Conservation (phyloP, 2,329 filamentous ascomycete genomes). For the Orbilia oligospora region DNA sequence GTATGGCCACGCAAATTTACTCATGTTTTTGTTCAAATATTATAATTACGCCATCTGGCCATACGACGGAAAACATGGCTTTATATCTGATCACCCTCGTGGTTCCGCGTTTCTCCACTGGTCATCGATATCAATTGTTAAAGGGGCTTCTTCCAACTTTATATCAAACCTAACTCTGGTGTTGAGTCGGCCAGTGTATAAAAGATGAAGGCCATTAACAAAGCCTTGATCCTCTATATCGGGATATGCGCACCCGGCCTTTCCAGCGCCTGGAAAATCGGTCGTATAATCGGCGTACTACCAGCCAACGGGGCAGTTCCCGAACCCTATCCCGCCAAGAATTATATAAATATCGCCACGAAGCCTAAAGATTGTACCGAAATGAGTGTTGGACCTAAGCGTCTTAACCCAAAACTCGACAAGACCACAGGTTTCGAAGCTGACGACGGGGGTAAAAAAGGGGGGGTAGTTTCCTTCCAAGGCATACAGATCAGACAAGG, state of each 20-base stretch:
- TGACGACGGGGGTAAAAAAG: background rate
- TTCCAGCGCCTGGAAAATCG: background rate
- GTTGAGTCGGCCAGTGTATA: background rate
- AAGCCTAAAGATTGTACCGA: background rate
- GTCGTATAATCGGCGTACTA: background rate
- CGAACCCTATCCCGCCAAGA: background rate
- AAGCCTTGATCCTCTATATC: background rate
- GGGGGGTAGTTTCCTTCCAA: background rate
- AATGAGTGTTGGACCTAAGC: background rate
- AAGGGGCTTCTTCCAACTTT: too few species aligned
- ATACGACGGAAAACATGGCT: background rate
- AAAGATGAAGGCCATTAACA: background rate
- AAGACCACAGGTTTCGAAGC: too few species aligned
- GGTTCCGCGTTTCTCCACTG: background rate
- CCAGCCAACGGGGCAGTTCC: background rate
- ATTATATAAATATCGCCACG: background rate
- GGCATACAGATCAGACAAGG: constrained; percentile 1
- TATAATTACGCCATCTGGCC: too few species aligned
- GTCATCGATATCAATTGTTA: background rate
- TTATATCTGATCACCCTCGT: background rate
- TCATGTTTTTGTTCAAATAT: background rate
- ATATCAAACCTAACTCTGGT: too few species aligned
- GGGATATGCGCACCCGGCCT: background rate
- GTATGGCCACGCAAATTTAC: background rate
- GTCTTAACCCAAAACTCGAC: background rate